Conservation (phyloP, 2,329 filamentous ascomycete genomes). For the Hypoxylon sp. region DNA sequence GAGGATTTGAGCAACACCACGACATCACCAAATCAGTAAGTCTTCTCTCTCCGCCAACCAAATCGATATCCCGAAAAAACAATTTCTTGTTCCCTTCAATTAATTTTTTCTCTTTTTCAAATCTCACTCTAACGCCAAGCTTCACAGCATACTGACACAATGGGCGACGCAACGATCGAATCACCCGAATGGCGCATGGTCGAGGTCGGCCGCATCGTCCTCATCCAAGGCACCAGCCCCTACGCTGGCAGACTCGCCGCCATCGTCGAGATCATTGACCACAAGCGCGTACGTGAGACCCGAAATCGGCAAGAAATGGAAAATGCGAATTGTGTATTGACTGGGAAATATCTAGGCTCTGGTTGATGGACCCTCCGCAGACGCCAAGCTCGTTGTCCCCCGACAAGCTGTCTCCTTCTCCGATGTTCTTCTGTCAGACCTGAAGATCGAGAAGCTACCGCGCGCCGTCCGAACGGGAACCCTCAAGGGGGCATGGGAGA, state of each 20-base stretch:
- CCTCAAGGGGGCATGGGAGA: conserved; percentile 91
- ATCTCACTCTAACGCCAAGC: conserved; percentile 45
- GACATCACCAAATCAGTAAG: conserved; percentile 48
- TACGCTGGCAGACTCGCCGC: conserved; percentile 88
- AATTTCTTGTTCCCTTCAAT: conserved; percentile 23
- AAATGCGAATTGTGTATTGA: conserved; percentile 46
- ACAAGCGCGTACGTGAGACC: conserved; percentile 92
- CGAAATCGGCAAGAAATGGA: conserved; percentile 21
- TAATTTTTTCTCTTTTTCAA: conserved; percentile 16
- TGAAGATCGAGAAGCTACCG: conserved; percentile 88
- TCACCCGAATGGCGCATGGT: conserved; percentile 93
- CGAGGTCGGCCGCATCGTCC: conserved; percentile 97
- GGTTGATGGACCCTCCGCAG: conserved; percentile 91
- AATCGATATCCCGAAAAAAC: conserved; percentile 26
- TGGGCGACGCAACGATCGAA: conserved; percentile 86
- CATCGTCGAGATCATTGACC: conserved; percentile 99
- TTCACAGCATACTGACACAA: conserved; percentile 73
- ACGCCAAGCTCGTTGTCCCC: conserved; percentile 82
- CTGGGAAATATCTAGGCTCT: conserved; percentile 76
- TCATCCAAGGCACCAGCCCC: conserved; percentile 84
- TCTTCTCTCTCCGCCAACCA: conserved; percentile 36
- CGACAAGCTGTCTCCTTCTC: conserved; percentile 88
- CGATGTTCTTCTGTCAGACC: conserved; percentile 88
- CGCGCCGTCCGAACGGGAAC: conserved; percentile 84
- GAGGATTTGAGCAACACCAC: conserved; percentile 48